Base-by-base conservation (phyloP, 768 basidiomycete species). In the Paxillus rubicundulus region DNA sequence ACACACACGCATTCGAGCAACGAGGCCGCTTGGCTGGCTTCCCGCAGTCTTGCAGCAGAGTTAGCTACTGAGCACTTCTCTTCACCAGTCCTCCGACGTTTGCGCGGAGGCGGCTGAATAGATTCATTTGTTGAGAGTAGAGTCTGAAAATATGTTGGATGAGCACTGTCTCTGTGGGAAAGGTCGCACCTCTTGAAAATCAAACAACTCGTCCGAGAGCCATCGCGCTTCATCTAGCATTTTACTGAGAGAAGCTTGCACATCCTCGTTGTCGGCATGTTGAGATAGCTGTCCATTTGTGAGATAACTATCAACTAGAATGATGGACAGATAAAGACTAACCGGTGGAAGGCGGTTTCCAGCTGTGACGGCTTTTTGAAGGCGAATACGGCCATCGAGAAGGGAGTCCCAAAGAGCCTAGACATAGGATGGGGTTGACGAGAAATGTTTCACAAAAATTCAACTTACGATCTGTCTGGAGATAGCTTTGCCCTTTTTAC, bases 331-430 rank as follows among this genome's bases (percentile, higher is more conserved):
- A 54, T 34, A 43, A 53, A 7, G 34, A 71, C 84, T 59, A 62
- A 86, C 91, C 32, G 58, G 62, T 32, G 89, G 86, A 6, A 97
- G 75, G 45, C 73, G 72, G 62, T 92, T 89, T 6, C 84, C 77
- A 10, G 85, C 74, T 2, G 74, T 62, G 41, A 84, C 75, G 20
- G 86, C 80, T 72, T 94, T 98, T 71, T 98, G 96, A 40, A 97
- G 70, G 21, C 85, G 85, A 66, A 98, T 98, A 33, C 96, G 83
- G n/a, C 89, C 82, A 65, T 97, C 91, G 27, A 98, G 77, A 34
- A 98, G 75, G 5, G 79, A 76, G 67, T 98, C 92, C 89, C 92
- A 97, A 33, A 94, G 70, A 3, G 77, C 75, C 93, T 98, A 53
- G 21, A 50, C 9, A 28, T 45, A 28, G 47, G 24, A 38, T 51